Conservation (phyloP, 129 eudicot species). For the Lactuca sativa region DNA sequence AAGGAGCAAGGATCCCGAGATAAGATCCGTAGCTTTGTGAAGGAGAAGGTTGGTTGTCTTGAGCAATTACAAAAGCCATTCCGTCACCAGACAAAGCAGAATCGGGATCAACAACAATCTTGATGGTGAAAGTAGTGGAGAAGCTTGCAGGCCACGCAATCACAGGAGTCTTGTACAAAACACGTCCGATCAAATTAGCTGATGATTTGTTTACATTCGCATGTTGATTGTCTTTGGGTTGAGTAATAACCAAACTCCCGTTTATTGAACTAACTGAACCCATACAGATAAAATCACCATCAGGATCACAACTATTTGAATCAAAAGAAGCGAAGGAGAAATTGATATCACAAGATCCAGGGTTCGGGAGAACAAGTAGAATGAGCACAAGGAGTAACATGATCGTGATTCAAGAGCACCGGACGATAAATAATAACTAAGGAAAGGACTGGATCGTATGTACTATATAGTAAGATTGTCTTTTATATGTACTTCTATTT, state of each 20-base stretch:
- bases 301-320: slow-evolving; percentile 39
- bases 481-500: neutral
- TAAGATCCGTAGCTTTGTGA: slow-evolving; percentile 54
- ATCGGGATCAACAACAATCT: slow-evolving; percentile 34
- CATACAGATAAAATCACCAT: slow-evolving; percentile 51
- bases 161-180: slow-evolving; percentile 46
- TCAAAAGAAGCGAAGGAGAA: slow-evolving; percentile 58
- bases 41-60: slow-evolving; percentile 56
- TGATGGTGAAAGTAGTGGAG: slow-evolving; percentile 51
- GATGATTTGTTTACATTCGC: neutral
- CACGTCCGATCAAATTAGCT: slow-evolving; percentile 39
- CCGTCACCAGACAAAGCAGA: slow-evolving; percentile 52
- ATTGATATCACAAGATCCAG: slow-evolving; percentile 24
- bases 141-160: slow-evolving; percentile 63
- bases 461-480: neutral
- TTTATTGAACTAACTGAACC: slow-evolving; percentile 49
- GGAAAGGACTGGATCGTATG: neutral
- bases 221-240: slow-evolving; percentile 13
- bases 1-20: slow-evolving; percentile 57
- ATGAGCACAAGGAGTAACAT: slow-evolving; percentile 4
- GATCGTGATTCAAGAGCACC: neutral
- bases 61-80: slow-evolving; percentile 65
- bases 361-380: neutral
- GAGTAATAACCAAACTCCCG: slow-evolving; percentile 53
- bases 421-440: neutral